phyloP scores from a whole-genome alignment of 1,284 basidiomycete species.

The Papiliotrema laurentii region DNA sequence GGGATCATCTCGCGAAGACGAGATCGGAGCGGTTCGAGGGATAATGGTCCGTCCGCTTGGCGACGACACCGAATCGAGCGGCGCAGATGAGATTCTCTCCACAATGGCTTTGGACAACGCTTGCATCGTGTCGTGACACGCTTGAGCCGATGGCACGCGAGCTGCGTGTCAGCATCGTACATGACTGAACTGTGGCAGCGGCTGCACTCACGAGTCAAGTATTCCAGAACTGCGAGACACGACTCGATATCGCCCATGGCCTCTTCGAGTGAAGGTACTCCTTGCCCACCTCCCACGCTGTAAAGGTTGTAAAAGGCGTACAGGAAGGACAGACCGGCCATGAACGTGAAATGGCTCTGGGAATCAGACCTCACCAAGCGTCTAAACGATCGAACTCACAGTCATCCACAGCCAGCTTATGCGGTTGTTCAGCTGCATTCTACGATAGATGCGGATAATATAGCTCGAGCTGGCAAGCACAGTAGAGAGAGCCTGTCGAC shows the following conservation, averaged over 20 bases:
- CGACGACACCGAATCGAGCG: constrained; percentile 13
- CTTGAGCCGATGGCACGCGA: constrained; percentile 45
- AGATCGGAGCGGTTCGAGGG: constrained; percentile 35
- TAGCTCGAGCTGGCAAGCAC: constrained; percentile 48
- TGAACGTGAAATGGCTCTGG: constrained; percentile 44
- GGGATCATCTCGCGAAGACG: constrained; percentile 42
- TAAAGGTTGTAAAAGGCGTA: constrained; percentile 50
- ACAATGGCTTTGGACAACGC: constrained; percentile 44
- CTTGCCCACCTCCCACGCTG: constrained; percentile 42
- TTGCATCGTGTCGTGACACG: constrained; percentile 47
- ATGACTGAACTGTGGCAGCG: neutral
- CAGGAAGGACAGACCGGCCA: constrained; percentile 49
- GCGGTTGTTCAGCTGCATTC: constrained; percentile 49
- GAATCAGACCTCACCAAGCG: constrained; percentile 3
- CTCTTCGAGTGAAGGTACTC: constrained; percentile 45
- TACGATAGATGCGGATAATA: constrained; percentile 48
- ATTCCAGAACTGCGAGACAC: constrained; percentile 46
- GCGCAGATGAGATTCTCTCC: constrained; percentile 35
- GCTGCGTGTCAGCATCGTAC: constrained; percentile 23
- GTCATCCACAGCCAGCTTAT: constrained; percentile 51
- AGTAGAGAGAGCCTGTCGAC: constrained; percentile 41
- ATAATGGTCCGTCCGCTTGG: constrained; percentile 18
- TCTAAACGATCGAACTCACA: constrained; percentile 20
- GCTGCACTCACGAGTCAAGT: constrained; percentile 43
- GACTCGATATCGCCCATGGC: constrained; percentile 48